phyloP scores from a whole-genome alignment of 1,284 basidiomycete genomes.

The Leccinum laetum region DNA sequence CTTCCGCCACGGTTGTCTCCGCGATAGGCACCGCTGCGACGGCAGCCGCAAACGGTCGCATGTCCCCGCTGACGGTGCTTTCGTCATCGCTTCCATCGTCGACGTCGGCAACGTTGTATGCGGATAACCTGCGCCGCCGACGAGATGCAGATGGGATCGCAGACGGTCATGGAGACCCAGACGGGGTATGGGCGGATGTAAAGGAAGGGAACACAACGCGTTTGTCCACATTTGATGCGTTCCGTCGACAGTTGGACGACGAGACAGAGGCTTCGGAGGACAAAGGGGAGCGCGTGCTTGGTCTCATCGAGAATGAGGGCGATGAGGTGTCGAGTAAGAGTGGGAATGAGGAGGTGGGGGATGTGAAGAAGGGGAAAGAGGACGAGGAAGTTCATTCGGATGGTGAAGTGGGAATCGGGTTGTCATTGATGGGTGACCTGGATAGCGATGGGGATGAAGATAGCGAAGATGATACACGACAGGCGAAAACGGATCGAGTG shows the following conservation, averaged over 20 bases:
- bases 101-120: not conserved
- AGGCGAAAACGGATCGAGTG: constrained; percentile 5
- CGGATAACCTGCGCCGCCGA: not conserved
- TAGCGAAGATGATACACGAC: constrained; percentile 7
- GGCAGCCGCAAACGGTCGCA: constrained; percentile 17
- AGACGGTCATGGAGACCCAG: not conserved
- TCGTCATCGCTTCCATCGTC: constrained; percentile 13
- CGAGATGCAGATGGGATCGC: not conserved
- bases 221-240: constrained; percentile 29
- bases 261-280: constrained; percentile 11
- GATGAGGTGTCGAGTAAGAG: not conserved
- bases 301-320: not conserved
- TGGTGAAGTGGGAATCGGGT: constrained; percentile 65
- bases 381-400: constrained; percentile 41
- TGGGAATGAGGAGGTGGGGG: not conserved
- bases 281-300: constrained; percentile 1
- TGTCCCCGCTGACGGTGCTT: constrained; percentile 17
- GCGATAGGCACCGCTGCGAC: constrained; percentile 8
- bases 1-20: not conserved
- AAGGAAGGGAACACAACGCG: constrained; percentile 21
- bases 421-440: constrained; percentile 61
- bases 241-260: constrained; percentile 22
- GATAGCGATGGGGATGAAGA: constrained; percentile 27
- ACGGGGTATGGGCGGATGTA: constrained; percentile 7
- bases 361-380: not conserved